phyloP scores from a whole-genome alignment of 169 alveolate genomes.

The Eimeria acervulina region DNA sequence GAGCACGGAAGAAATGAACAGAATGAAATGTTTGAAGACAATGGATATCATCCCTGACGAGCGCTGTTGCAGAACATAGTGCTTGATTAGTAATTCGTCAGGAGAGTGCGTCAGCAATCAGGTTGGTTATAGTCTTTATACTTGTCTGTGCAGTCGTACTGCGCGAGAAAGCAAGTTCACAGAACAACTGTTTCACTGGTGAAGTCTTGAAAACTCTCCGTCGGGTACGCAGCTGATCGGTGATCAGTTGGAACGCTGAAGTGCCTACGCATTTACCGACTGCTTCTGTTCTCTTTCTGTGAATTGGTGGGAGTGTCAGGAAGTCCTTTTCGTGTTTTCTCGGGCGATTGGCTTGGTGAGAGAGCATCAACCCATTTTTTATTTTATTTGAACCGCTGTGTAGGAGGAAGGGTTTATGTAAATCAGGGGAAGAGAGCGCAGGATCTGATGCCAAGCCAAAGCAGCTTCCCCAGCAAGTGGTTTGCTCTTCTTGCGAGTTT shows the following conservation, averaged over 20 bases:
- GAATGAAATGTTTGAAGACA: neutral
- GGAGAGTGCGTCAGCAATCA: neutral
- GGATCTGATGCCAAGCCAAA: neutral
- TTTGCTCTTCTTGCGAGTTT: too few relatives aligned
- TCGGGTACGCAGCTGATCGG: neutral
- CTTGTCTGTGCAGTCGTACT: neutral
- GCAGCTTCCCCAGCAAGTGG: too few relatives aligned
- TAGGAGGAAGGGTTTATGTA: neutral
- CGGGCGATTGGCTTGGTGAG: neutral
- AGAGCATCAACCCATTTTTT: neutral
- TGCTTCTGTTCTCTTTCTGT: neutral
- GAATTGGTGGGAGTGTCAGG: neutral
- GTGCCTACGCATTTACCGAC: neutral
- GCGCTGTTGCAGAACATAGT: neutral
- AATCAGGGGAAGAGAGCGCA: neutral
- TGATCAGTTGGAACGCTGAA: neutral
- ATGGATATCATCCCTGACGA: neutral
- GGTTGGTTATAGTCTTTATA: neutral
- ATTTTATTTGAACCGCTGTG: neutral
- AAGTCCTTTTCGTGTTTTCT: neutral
- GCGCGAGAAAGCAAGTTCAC: neutral
- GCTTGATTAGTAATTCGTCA: neutral
- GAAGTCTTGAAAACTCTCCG: neutral
- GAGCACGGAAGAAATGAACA: neutral
- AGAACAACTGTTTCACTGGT: neutral